Evolutionary conservation across 1,139 yeast species (phyloP).

Genomic region (Insectozyma bohioensis): DNA sequence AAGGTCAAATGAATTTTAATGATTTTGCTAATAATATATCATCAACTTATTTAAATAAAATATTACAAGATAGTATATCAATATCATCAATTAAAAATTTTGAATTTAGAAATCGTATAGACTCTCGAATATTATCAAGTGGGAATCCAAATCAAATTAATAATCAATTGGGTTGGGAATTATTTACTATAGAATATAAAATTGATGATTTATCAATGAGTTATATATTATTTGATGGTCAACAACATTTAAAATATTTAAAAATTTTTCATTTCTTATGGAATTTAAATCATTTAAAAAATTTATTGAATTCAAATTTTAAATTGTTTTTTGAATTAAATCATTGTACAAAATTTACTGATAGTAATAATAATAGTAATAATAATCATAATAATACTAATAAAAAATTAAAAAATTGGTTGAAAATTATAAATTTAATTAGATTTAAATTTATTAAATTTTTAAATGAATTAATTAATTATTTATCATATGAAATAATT

Average conservation of each 20-base stretch:
- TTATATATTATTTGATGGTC: conserved; percentile 6
- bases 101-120: conserved; percentile 47
- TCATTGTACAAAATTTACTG: too few species aligned
- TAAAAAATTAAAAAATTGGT: not conserved
- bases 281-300: conserved; percentile 66
- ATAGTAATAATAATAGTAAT: too few species aligned
- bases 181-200: conserved; percentile 82
- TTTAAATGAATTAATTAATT: conserved; percentile 41
- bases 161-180: conserved; percentile 86
- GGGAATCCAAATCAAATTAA: too few species aligned
- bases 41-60: conserved; percentile 63
- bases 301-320: conserved; percentile 46
- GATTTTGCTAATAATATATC: conserved; percentile 65
- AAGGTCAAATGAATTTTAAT: conserved; percentile 54
- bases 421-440: conserved; percentile 18
- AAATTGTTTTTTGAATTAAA: conserved; percentile 20
- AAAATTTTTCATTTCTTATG: conserved; percentile 84
- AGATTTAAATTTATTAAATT: conserved; percentile 48
- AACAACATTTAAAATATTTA: conserved; percentile 52
- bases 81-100: conserved; percentile 58
- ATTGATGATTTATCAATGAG: conserved; percentile 56
- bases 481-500: conserved; percentile 49
- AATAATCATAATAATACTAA: too few species aligned
- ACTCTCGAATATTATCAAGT: conserved; percentile 76
- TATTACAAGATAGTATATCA: conserved; percentile 65